Conservation (phyloP, 371 early-diverging fungal species). For the Syncephalastrum sp. region DNA sequence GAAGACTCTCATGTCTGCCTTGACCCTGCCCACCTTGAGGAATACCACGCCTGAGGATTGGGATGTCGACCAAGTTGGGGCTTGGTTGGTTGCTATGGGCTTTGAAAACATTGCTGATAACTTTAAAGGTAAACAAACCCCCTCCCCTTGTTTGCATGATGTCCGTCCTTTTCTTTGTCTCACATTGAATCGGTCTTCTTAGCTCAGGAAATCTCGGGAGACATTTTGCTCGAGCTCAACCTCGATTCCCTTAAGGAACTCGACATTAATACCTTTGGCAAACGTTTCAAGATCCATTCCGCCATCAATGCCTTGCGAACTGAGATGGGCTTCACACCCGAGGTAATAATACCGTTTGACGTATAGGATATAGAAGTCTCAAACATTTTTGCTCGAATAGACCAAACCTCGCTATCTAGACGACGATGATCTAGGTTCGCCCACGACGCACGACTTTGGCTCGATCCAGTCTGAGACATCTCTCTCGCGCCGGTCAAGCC, state of each 20-base stretch:
- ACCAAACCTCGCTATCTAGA: too few relatives aligned
- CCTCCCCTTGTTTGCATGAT: neutral
- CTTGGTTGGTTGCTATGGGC: slow-evolving; percentile 50
- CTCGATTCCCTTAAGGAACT: slow-evolving; percentile 71
- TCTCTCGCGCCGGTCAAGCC: too few relatives aligned
- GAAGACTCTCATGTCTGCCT: slow-evolving; percentile 7
- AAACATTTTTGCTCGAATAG: neutral
- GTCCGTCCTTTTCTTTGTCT: neutral
- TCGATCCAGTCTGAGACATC: too few relatives aligned
- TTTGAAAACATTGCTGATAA: slow-evolving; percentile 51
- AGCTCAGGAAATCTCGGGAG: slow-evolving; percentile 76
- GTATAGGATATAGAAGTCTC: neutral
- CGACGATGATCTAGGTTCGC: too few relatives aligned
- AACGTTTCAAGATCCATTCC: slow-evolving; percentile 66
- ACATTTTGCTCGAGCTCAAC: slow-evolving; percentile 63
- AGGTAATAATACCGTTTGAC: neutral
- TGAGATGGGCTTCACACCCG: slow-evolving; percentile 2
- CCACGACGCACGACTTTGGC: too few relatives aligned
- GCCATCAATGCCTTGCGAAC: slow-evolving; percentile 54
- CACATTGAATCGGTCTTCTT: slow-evolving; percentile 3
- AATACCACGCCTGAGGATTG: slow-evolving; percentile 40
- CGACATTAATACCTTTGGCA: slow-evolving; percentile 68
- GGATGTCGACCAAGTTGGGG: slow-evolving; percentile 43
- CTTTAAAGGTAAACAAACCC: slow-evolving; percentile 53
- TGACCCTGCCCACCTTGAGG: slow-evolving; percentile 10